Evolutionary conservation across 1,284 basidiomycete genomes (phyloP).

Genomic region (Fistulinella cinereoalba): DNA sequence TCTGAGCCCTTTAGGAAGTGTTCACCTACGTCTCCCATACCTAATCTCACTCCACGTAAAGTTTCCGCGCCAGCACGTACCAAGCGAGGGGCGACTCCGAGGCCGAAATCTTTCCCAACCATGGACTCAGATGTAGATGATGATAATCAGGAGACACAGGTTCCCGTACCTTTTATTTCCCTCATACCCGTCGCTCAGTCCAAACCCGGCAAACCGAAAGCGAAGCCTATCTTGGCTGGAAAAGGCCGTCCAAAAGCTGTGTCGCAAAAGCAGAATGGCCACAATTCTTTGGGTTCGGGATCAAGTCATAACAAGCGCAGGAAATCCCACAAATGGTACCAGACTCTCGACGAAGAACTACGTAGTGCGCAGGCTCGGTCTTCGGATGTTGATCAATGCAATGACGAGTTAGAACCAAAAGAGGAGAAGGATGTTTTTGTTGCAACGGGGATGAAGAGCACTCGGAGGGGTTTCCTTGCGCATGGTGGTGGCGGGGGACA

Average conservation of each 20-base stretch:
- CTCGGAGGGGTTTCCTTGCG: conserved; percentile 60
- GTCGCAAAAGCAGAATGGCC: conserved; percentile 3
- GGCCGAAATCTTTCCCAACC: conserved; percentile 9
- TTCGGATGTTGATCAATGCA: conserved; percentile 34
- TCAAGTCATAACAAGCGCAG: conserved; percentile 26
- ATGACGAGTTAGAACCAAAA: conserved; percentile 31
- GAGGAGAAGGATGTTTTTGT: conserved; percentile 49
- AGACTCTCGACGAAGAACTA: conserved; percentile 66
- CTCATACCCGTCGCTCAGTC: conserved; percentile 23
- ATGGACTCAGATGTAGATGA: conserved; percentile 21
- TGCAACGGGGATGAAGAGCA: conserved; percentile 53
- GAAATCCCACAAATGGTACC: conserved; percentile 32
- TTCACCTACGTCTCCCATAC: conserved; percentile 60
- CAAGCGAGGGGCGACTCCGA: conserved; percentile 25
- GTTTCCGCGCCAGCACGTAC: conserved; percentile 52
- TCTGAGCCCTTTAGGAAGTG: conserved; percentile 53
- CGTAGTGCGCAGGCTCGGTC: conserved; percentile 42
- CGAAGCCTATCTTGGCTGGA: conserved; percentile 13
- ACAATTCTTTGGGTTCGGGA: conserved; percentile 4
- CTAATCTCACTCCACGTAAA: conserved; percentile 50
- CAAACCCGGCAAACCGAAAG: conserved; percentile 16
- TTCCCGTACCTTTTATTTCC: conserved; percentile 23
- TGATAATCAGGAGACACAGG: conserved; percentile 19
- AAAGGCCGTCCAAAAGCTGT: conserved; percentile 18
- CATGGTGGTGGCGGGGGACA: conserved; percentile 67